Percentiles rank a stretch among this genome's conserved stretches.
These are phyloP conservation scores for Rozella allomycis DNA, from an alignment of 371 early-diverging fungal species.

Conservation along the genomic window DNA sequence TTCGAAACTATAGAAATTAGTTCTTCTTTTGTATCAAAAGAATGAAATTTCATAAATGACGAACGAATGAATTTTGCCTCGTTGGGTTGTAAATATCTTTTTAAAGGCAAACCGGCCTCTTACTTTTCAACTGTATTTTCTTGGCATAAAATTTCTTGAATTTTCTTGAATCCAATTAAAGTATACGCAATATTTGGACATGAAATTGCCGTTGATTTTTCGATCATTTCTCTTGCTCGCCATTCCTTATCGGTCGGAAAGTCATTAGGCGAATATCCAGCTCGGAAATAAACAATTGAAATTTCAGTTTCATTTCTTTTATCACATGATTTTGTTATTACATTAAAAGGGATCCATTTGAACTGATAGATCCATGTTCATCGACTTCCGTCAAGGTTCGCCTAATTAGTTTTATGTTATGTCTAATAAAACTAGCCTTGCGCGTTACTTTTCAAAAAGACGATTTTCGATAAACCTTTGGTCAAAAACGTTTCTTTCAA, in stretches of 20 bases:
- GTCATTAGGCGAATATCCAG: constrained; percentile 78
- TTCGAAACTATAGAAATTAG: constrained; percentile 6
- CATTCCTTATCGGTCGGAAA: constrained; percentile 63
- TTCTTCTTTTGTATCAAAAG: neutral
- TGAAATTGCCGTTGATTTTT: constrained; percentile 58
- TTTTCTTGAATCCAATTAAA: constrained; percentile 82
- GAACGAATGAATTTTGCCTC: constrained; percentile 35
- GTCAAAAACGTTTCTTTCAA: constrained; percentile 82
- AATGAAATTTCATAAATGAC: constrained; percentile 53
- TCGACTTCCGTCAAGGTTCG: constrained; percentile 40
- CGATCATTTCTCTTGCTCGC: constrained; percentile 57
- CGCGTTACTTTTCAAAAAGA: constrained; percentile 44
- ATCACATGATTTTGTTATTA: constrained; percentile 4
- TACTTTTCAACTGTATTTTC: constrained; percentile 58
- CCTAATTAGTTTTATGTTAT: constrained; percentile 37
- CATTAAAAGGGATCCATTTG: constrained; percentile 35
- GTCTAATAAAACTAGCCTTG: constrained; percentile 13
- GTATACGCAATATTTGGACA: constrained; percentile 81
- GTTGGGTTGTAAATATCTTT: too few species aligned
- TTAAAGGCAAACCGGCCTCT: neutral
- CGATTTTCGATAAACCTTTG: constrained; percentile 73
- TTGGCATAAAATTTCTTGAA: constrained; percentile 71
- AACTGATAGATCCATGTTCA: constrained; percentile 26
- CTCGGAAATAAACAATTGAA: constrained; percentile 71
- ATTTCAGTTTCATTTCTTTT: constrained; percentile 37